Base-by-base conservation (phyloP, 2,329 filamentous ascomycete species). In the Cadophora sp. region DNA sequence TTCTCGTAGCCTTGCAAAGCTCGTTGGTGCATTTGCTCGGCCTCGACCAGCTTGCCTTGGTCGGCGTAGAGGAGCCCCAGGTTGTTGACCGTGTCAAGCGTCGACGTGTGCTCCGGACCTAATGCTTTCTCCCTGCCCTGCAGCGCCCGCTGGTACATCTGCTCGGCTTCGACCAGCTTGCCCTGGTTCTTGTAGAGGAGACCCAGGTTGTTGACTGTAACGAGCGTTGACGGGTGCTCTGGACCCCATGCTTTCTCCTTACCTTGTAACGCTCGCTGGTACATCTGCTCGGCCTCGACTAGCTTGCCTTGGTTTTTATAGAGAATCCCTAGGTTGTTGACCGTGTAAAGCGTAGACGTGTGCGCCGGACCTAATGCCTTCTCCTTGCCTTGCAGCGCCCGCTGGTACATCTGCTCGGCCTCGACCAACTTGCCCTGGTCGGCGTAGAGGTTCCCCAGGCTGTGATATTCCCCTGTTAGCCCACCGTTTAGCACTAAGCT, bases 401-500 rank as follows among this genome's bases (percentile, higher is more conserved):
- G 53, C 53, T 58, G 53, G 53, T 33, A 39, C 53, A 58, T 58
- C 53, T 58, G 53, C 53, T 64, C 51, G 39, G 62, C 62, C 53
- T 58, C 39, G 24, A 20, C 51, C 1, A 64, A 51, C 50, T 64
- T 64, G 27, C 41, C 62, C 16, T 45, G 36, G 18, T 43, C 36
- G 18, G 7, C 22, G 36, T 43, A 59, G 24, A 64, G 51, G 24
- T 20, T 1, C 1, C 51, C 53, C 16, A 72, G 43, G 24, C 59
- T 65, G 36, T 66, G 33, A 39, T n/a, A 66, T 47, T 9, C 64
- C 66, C 53, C 3, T 69, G 36, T 20, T 56, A 64, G 45, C 45
- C 30, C 36, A 72, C 66, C 50, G 43, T 67, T 43, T 48, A 11
- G 0, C 0, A 7, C 51, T 71, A 76, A 48, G 75, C 47, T 16